phyloP scores from a whole-genome alignment of 1,284 basidiomycete genomes.

The Ganoderma meredithae region DNA sequence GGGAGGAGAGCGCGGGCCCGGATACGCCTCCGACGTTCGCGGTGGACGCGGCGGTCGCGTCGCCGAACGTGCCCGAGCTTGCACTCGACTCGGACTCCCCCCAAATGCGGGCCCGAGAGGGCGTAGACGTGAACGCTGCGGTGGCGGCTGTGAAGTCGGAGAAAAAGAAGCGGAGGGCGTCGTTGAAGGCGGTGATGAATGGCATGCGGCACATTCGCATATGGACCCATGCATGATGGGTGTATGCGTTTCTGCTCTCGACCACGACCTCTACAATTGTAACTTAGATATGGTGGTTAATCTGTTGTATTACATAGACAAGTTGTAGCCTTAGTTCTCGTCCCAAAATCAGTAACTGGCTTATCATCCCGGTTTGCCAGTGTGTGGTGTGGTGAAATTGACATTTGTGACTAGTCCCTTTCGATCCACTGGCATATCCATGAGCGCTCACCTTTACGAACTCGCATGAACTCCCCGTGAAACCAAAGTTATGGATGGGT shows the following conservation, averaged over 20 bases:
- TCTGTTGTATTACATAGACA: conserved; percentile 2
- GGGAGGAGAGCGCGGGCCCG: conserved; percentile 9
- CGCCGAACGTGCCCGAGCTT: conserved; percentile 1
- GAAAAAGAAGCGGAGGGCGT: not conserved
- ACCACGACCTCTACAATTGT: not conserved
- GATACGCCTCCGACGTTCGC: conserved; percentile 5
- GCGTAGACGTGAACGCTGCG: not conserved
- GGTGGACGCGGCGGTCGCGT: not conserved
- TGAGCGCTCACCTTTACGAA: too few species aligned
- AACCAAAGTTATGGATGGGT: too few species aligned
- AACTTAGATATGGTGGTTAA: not conserved
- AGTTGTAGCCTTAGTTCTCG: not conserved
- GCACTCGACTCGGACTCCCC: not conserved
- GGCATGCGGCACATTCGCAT: conserved; percentile 5
- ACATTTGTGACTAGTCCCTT: too few species aligned
- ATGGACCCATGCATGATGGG: conserved; percentile 2
- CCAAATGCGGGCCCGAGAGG: not conserved
- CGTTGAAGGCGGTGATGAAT: not conserved
- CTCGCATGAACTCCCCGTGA: too few species aligned
- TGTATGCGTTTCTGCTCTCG: too few species aligned
- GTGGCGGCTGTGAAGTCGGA: not conserved
- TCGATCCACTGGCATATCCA: too few species aligned
- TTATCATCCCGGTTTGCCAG: not conserved
- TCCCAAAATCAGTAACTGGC: not conserved
- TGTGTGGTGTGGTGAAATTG: too few species aligned